A percentile compares a stretch with the other conserved stretches of the same genome.
phyloP scores from a whole-genome alignment of 2,329 filamentous ascomycete genomes.

The Phialophora macrospora region DNA sequence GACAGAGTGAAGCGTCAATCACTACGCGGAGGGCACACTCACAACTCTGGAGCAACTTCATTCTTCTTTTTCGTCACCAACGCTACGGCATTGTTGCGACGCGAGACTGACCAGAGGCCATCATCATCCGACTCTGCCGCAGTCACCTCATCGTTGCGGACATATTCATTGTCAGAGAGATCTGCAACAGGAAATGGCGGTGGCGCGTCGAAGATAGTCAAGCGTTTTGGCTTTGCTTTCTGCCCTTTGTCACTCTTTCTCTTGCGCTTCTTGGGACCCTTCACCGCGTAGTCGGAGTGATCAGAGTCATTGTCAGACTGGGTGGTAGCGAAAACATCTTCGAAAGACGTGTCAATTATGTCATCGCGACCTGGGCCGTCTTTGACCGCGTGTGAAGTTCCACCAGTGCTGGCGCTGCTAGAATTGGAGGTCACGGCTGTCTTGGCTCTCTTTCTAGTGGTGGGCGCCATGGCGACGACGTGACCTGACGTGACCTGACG shows the following conservation, averaged over 20 bases:
- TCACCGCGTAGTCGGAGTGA: constrained; percentile 19
- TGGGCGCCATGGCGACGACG: constrained; percentile 15
- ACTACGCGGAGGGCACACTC: not conserved
- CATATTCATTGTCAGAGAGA: constrained; percentile 27
- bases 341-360: not conserved
- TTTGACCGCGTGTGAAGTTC: not conserved
- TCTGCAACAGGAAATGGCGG: constrained; percentile 19
- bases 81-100: not conserved
- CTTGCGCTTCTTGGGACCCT: constrained; percentile 11
- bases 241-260: constrained; percentile 12
- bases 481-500: not conserved
- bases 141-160: not conserved
- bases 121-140: constrained; percentile 15
- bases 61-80: not conserved
- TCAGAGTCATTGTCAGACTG: constrained; percentile 23
- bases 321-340: not conserved
- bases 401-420: not conserved
- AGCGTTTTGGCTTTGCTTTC: constrained; percentile 10
- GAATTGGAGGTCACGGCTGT: not conserved
- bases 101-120: constrained; percentile 3
- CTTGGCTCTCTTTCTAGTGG: constrained; percentile 20
- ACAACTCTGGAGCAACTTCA: not conserved
- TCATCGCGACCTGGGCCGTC: not conserved
- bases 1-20: not conserved
- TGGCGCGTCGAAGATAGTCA: not conserved